Evolutionary conservation across 495 filamentous ascomycete species (phyloP), one percentile per base, ranked within the genome.

Genomic region (Trichoderma gamsii): DNA sequence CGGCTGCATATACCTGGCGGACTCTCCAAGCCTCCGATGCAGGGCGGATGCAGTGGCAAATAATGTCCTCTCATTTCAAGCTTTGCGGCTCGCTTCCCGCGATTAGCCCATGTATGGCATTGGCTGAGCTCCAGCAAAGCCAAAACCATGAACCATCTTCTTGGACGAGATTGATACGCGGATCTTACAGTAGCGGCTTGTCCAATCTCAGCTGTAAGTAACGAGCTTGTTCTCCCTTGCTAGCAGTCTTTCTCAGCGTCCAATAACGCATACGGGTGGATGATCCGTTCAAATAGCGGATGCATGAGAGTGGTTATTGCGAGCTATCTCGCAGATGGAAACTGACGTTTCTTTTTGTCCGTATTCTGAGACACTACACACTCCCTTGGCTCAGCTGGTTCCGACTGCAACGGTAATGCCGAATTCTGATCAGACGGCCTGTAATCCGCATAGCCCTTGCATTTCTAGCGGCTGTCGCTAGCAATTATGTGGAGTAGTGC

Each of bases 321-420:
- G 25, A 18, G n/a, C 25, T 61, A 32, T 23, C 16, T 25, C 2
- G 25, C 12, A 11, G 56, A 32, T 13, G 56, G 11, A 61, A 27
- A 4, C 25, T 32, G 25, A 16, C 23, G 16, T 32, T 61, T 61
- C 56, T 61, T 32, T 29, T 61, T 32, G 27, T 32, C 56, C 8
- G 29, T 16, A 15, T 18, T 32, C 56, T 61, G 56, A 61, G 27
- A 61, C 56, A 61, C 29, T n/a, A n/a, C n/a, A n/a, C 29, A 25
- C 56, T 61, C 56, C 56, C 56, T 61, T 61, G 23, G 27, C 23
- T 61, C 23, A 61, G 56, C 56, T 21, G 23, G 25, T 29, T 21
- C n/a, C 51, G 21, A 61, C 16, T 23, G n/a, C 21, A 27, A 27
- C n/a, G 51, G 51, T 9, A 12, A 27, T 59, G 23, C n/a, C 23